Percentiles rank a stretch among this genome's conserved stretches.
phyloP scores from a whole-genome alignment of 2,329 filamentous ascomycete genomes.

The Xylaria hypoxylon region DNA sequence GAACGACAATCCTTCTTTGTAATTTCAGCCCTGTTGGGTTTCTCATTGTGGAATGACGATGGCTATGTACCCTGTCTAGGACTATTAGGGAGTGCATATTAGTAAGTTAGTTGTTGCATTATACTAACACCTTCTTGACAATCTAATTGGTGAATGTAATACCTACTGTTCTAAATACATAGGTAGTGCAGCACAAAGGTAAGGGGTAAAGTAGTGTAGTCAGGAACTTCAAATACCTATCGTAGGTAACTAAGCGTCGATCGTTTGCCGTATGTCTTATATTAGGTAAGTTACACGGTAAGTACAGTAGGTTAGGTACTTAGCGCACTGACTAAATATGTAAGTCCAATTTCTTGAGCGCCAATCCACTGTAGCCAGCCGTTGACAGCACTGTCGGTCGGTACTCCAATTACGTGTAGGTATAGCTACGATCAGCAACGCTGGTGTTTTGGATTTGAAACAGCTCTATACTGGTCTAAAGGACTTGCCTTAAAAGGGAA shows the following conservation, averaged over 20 bases:
- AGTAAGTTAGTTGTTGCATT: not conserved
- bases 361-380: slow-evolving; percentile 19
- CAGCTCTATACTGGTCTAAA: slow-evolving; percentile 4
- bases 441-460: slow-evolving; percentile 25
- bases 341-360: not conserved
- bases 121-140: no score
- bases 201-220: no score
- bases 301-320: no score
- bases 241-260: no score
- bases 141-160: not conserved
- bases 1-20: slow-evolving; percentile 11
- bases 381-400: slow-evolving; percentile 19
- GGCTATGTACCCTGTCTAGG: slow-evolving; percentile 10
- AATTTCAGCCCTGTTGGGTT: slow-evolving; percentile 14
- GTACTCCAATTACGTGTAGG: not conserved
- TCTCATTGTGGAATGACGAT: not conserved
- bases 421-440: slow-evolving; percentile 20
- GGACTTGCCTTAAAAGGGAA: slow-evolving; percentile 29
- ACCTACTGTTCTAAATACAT: no score
- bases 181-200: no score
- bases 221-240: no score
- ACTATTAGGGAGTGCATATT: slow-evolving; percentile 10
- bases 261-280: slow-evolving; percentile 23
- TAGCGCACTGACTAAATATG: no score
- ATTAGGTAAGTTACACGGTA: not conserved